Base-by-base conservation (phyloP, 768 basidiomycete species). In the Tephrocybe sp. region DNA sequence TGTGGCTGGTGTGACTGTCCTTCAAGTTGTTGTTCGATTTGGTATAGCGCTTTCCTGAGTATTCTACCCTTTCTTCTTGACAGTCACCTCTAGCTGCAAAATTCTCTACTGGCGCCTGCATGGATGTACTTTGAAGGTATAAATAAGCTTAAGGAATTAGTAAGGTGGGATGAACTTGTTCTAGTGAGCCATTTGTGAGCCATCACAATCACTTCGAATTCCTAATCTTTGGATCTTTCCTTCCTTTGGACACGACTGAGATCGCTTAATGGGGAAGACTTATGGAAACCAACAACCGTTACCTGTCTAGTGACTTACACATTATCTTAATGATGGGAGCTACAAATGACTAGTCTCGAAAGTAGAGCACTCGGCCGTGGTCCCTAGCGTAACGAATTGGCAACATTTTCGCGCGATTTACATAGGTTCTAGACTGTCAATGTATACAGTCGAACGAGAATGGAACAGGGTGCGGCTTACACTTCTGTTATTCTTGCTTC, bases 1-100 rank as follows among this genome's bases (percentile, higher is more conserved):
- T 54, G 52, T 54, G 57, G 47, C 11, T 24, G 36, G 20, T 18
- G 55, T 46, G 41, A 45, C 46, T 28, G 30, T 33, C 32, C 6
- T 5, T 30, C 28, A 5, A 5, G 28, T 30, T 30, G 28, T 20
- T 12, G 12, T 15, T 23, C 38, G 18, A 44, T 41, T n/a, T 44
- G 9, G 33, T 38, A 3, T 39, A 8, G 10, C 24, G 10, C 26
- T 36, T 20, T 43, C 15, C 15, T 36, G 15, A 7, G 15, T 36
- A 5, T 30, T 5, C 28, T 30, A 5, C 15, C 4, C 8, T 4
- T 7, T 14, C 34, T 14, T 36, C 34, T 4, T 15, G 15, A 14
- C 34, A 36, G 15, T n/a, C 34, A 30, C 34, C 15, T 36, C 7
- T 36, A 36, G 34, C 28, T 15, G 15, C n/a, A n/a, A n/a, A n/a